Evolutionary conservation across 768 basidiomycete genomes (phyloP).

Genomic region (Naganishia vaughanmartiniae): DNA sequence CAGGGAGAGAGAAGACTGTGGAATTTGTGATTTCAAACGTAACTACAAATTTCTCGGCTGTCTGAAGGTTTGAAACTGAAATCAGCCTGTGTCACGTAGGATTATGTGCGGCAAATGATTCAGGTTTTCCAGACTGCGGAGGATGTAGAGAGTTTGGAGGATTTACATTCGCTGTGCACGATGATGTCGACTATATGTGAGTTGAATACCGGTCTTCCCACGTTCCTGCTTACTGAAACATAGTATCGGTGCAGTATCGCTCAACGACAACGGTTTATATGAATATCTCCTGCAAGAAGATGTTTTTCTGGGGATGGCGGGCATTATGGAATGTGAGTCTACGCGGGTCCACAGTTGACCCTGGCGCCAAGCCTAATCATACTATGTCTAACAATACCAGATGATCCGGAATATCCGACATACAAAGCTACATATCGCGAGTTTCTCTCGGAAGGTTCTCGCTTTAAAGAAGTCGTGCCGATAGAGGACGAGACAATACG

Average conservation of each 20-base stretch:
- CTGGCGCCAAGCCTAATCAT: slow-evolving; percentile 8
- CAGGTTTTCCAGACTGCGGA: slow-evolving; percentile 83
- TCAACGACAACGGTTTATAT: slow-evolving; percentile 91
- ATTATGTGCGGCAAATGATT: slow-evolving; percentile 82
- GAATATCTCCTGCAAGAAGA: slow-evolving; percentile 93
- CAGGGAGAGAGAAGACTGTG: slow-evolving; percentile 31
- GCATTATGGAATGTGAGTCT: slow-evolving; percentile 90
- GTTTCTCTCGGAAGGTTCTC: slow-evolving; percentile 76
- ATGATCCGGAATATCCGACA: slow-evolving; percentile 94
- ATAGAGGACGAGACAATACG: slow-evolving; percentile 73
- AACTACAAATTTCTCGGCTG: neutral
- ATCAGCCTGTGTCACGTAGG: slow-evolving; percentile 56
- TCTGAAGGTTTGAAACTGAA: neutral
- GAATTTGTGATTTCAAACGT: slow-evolving; percentile 29
- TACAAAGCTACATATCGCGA: slow-evolving; percentile 97
- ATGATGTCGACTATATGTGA: slow-evolving; percentile 91
- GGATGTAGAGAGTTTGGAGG: slow-evolving; percentile 84
- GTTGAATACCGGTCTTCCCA: slow-evolving; percentile 43
- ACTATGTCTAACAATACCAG: slow-evolving; percentile 54
- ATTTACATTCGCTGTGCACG: slow-evolving; percentile 83
- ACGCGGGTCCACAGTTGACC: neutral
- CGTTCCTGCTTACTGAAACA: neutral
- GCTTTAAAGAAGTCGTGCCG: slow-evolving; percentile 82
- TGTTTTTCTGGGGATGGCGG: slow-evolving; percentile 84
- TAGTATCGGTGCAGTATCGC: slow-evolving; percentile 63